Evolutionary conservation across 192 early-diverging fungal species (phyloP), one percentile per base, ranked within the genome.

Genomic region (Podila clonocystis): DNA sequence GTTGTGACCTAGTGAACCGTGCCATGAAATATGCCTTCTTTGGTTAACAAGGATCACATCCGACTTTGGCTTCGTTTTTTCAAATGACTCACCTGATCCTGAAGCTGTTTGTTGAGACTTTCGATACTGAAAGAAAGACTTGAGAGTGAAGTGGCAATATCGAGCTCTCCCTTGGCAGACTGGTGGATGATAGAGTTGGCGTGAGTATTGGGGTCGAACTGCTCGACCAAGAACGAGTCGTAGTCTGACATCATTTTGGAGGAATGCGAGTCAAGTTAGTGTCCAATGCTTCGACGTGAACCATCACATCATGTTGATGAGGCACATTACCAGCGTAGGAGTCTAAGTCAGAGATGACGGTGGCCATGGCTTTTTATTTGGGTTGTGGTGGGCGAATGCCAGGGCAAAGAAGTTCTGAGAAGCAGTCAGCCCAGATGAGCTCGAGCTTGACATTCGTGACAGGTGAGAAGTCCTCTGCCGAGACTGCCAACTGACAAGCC

Each of bases 71-170:
- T 15, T 45, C 41, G 41, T 15, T 17, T 2, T 2, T 4, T 45
- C 41, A 45, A 45, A 41, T 17, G 13, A 9, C 50, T 17, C 83
- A 92, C 93, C 85, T 93, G 91, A 22, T 93, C 89, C 28, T 92
- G 89, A 19, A 94, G 87, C 48, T 94, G 87, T 65, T 92, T 93
- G 73, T 91, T 93, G 57, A 94, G 73, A 77, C 91, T 91, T 50
- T 94, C 93, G 22, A 94, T 89, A 33, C 85, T 90, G 84, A 91
- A 92, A 12, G 86, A 87, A 30, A 94, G 79, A 72, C 88, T 91
- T 26, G 90, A 83, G 0, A 94, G 82, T 9, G 91, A 88, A 5
- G 90, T 91, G 8, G 86, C 72, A 17, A 94, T 87, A 78, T 94
- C 91, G 5, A 85, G 85, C 55, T 91, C 91, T 1, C 85, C 82